Conservation (phyloP, 208 protist genomes). For the Naegleria lovaniensis region DNA sequence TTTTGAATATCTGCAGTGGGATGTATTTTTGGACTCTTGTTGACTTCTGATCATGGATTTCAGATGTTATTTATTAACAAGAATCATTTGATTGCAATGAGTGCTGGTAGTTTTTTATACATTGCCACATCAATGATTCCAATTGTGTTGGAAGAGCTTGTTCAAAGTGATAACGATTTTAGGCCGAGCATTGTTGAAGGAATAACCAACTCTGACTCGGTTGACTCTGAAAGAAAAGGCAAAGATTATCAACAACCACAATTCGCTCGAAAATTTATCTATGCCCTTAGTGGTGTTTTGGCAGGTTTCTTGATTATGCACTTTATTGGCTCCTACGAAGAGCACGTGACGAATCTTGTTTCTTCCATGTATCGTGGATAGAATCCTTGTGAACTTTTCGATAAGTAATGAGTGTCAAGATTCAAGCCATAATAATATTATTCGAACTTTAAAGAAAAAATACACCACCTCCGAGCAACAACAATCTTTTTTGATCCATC, state of each 20-base stretch:
- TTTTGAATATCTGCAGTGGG: too few relatives aligned
- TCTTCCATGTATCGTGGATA: neutral
- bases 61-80: neutral
- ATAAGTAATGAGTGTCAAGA: too few relatives aligned
- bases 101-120: constrained; percentile 18
- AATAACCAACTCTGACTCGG: too few relatives aligned
- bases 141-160: neutral
- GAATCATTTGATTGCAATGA: neutral
- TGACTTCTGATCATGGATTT: neutral
- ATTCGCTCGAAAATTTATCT: neutral
- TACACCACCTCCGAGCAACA: too few relatives aligned
- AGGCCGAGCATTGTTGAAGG: too few relatives aligned
- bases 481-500: too few relatives aligned
- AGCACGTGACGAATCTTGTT: neutral
- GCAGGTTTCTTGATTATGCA: neutral
- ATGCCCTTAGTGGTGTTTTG: neutral
- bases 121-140: constrained; percentile 7
- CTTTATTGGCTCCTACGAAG: neutral
- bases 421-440: too few relatives aligned
- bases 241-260: neutral
- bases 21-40: constrained; percentile 5
- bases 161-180: neutral
- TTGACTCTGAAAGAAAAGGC: neutral
- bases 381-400: too few relatives aligned
- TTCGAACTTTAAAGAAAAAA: too few relatives aligned